phyloP scores from a whole-genome alignment of 2,329 filamentous ascomycete species.

The Trichoderma sp. region DNA sequence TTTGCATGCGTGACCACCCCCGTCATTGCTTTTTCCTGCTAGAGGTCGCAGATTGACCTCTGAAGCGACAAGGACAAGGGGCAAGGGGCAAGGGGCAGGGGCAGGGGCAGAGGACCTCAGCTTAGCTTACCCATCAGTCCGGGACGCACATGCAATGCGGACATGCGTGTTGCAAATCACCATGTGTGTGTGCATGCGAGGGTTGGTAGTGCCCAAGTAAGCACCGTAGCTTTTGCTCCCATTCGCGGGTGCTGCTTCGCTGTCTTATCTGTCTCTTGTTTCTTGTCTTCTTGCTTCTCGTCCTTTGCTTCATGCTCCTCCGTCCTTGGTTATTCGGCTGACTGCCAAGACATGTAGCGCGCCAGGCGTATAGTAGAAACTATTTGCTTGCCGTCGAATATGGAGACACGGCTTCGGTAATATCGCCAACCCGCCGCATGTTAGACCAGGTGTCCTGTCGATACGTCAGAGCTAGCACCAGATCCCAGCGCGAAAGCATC shows the following conservation, averaged over 20 bases:
- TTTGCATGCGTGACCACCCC: slow-evolving; percentile 4
- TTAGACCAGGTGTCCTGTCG: slow-evolving; percentile 5
- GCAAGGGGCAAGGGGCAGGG: background rate
- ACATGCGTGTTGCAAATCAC: background rate
- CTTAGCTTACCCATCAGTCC: slow-evolving; percentile 15
- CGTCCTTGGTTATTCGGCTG: background rate
- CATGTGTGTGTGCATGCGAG: background rate
- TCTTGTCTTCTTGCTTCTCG: background rate
- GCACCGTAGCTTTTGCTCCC: background rate
- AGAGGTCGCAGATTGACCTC: slow-evolving; percentile 4
- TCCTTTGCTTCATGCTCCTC: background rate
- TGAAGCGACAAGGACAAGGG: background rate
- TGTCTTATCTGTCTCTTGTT: background rate
- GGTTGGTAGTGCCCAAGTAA: background rate
- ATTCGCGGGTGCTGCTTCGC: background rate
- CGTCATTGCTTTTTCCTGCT: background rate
- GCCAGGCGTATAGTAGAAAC: background rate
- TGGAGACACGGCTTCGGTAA: slow-evolving; percentile 3
- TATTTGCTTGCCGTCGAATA: background rate
- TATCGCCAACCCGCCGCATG: slow-evolving; percentile 7
- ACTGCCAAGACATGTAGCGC: background rate
- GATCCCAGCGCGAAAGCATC: background rate
- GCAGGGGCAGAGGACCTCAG: background rate
- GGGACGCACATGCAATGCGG: slow-evolving; percentile 14
- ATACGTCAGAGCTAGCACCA: slow-evolving; percentile 10